Evolutionary conservation across 1,139 yeast genomes (phyloP), one percentile per base, ranked within the genome.

Genomic region (Suhomyces bolitotheri): DNA sequence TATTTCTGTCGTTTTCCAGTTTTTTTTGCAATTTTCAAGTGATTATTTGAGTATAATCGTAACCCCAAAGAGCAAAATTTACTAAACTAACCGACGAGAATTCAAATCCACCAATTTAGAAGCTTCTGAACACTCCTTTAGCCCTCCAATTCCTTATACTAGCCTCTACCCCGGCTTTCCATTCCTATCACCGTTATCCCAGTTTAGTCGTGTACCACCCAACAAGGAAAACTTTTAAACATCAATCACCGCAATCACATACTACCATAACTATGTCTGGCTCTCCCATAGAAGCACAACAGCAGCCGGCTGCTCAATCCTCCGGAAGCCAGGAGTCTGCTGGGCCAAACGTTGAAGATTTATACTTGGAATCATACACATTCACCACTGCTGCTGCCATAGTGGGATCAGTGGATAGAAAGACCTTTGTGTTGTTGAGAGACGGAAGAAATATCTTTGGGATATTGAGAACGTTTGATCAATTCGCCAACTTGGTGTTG

Each of bases 351-450:
- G 76, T 68, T 15, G 75, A 71, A 49, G 75, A 77, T 50, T 63
- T 77, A 42, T 77, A 77, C 53, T 62, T 77, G 42, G 81, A 76
- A 52, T 73, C 95, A 46, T 87, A 82, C 54, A 89, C 95, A 21
- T 92, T 90, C 66, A 92, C 97, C 35, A 92, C 98, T 1, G 95
- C 97, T 0, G 97, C 97, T 1, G 95, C 96, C 19, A 79, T 92
- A 37, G 89, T 92, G 29, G 96, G 96, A 17, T 83, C 95, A 13
- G 96, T 92, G 14, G 97, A 92, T 60, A 78, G 95, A 59, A 82
- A 82, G 53, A 83, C 88, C 25, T 82, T 88, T 50, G 95, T 89
- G 7, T 74, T 88, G 31, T 71, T 92, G 47, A 82, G 96, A 56
- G 98, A 90, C 57, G 97, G 97, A 22, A 76, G 94, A 50, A 81